These are phyloP conservation scores for Talaromyces albobiverticillius DNA, from an alignment of 2,329 filamentous ascomycete species.

Conservation along the genomic window DNA sequence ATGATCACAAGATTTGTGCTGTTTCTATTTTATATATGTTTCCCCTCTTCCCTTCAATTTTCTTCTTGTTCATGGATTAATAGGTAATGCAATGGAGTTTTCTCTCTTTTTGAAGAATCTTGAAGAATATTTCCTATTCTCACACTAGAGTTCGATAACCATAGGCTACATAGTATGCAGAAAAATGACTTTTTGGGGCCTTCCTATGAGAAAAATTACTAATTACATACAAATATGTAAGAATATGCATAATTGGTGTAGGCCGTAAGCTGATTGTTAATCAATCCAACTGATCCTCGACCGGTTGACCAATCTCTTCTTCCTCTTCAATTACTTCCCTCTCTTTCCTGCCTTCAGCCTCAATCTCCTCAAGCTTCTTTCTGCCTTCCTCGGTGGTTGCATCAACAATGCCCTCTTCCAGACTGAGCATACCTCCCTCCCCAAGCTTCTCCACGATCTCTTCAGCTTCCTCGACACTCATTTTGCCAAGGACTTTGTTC, in stretches of 20 bases:
- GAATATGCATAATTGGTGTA: slow-evolving; percentile 3
- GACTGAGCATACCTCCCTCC: slow-evolving; percentile 80
- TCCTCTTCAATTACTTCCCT: slow-evolving; percentile 57
- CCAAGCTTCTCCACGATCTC: slow-evolving; percentile 77
- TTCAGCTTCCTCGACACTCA: slow-evolving; percentile 86
- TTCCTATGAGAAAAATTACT: neutral
- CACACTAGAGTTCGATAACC: too few species aligned
- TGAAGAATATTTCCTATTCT: neutral
- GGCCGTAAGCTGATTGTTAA: slow-evolving; percentile 10
- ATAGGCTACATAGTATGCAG: neutral
- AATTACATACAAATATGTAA: slow-evolving; percentile 2
- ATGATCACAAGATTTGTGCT: slow-evolving; percentile 12
- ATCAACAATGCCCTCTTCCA: slow-evolving; percentile 93
- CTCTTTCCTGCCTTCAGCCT: slow-evolving; percentile 50
- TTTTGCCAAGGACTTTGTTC: slow-evolving; percentile 81
- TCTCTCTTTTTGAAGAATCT: neutral
- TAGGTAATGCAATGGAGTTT: slow-evolving; percentile 21
- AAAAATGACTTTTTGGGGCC: neutral
- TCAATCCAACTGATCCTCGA: slow-evolving; percentile 31
- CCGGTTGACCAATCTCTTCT: slow-evolving; percentile 50
- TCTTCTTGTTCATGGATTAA: slow-evolving; percentile 17
- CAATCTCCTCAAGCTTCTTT: slow-evolving; percentile 72
- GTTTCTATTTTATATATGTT: slow-evolving; percentile 10
- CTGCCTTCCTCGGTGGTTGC: slow-evolving; percentile 85
- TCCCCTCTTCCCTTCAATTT: slow-evolving; percentile 13